Conservation (phyloP, 2,329 filamentous ascomycete species). For the Aspergillus sp. region DNA sequence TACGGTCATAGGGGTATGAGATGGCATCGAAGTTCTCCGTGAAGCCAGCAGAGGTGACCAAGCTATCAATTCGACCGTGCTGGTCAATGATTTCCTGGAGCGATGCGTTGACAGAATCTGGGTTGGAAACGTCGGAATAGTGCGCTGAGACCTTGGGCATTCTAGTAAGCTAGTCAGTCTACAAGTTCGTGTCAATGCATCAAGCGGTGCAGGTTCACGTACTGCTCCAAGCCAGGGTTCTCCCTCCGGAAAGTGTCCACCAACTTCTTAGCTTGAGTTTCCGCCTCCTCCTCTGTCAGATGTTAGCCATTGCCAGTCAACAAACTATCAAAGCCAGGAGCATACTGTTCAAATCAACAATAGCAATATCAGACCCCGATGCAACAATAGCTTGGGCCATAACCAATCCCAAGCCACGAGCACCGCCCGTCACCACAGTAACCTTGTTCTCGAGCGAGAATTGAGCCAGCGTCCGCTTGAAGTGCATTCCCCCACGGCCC, state of each 20-base stretch:
- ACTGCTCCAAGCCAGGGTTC: conserved; percentile 68
- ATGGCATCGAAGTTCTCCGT: conserved; percentile 93
- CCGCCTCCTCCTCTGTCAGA: conserved; percentile 67
- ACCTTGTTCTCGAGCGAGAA: conserved; percentile 84
- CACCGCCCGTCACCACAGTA: conserved; percentile 82
- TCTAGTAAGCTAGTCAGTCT: conserved; percentile 32
- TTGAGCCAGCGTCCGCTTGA: conserved; percentile 74
- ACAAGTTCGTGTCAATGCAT: not conserved
- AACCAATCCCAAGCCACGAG: conserved; percentile 78
- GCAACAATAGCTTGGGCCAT: conserved; percentile 90
- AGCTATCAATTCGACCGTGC: conserved; percentile 79
- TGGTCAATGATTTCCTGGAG: conserved; percentile 61
- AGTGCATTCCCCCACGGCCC: conserved; percentile 71
- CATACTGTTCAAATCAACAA: conserved; percentile 88
- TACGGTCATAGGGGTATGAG: conserved; percentile 80
- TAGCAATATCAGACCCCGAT: conserved; percentile 79
- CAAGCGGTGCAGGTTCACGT: conserved; percentile 15
- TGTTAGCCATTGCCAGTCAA: conserved; percentile 2
- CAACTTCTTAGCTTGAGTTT: conserved; percentile 66
- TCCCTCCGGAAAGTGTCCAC: conserved; percentile 70
- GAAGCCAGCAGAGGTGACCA: conserved; percentile 95
- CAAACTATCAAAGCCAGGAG: conserved; percentile 11
- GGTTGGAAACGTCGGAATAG: conserved; percentile 77
- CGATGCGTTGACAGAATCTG: conserved; percentile 67
- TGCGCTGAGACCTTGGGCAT: conserved; percentile 82